Conservation (phyloP, 768 basidiomycete species). For the Suillus fuscotomentosus region DNA sequence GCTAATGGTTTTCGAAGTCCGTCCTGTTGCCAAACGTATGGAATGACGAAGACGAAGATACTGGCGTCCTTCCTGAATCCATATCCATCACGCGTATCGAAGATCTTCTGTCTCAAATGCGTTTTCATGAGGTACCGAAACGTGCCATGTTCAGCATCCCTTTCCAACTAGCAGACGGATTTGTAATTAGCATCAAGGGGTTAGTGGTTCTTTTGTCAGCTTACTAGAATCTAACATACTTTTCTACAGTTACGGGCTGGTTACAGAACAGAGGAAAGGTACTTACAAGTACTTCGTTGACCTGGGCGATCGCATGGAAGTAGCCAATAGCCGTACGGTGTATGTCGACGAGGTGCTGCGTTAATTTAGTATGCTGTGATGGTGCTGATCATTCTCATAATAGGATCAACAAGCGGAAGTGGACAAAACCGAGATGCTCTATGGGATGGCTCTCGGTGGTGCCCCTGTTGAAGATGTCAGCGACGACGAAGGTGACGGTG, state of each 20-base stretch:
- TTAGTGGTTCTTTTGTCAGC: constrained; percentile 30
- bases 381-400: constrained; percentile 7
- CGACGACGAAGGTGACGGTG: constrained; percentile 38
- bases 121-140: constrained; percentile 80
- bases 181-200: constrained; percentile 84
- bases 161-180: constrained; percentile 70
- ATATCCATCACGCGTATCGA: constrained; percentile 77
- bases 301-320: constrained; percentile 73
- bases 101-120: constrained; percentile 77
- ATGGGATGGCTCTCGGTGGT: constrained; percentile 37
- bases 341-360: constrained; percentile 68
- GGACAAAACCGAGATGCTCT: constrained; percentile 23
- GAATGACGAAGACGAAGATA: constrained; percentile 49
- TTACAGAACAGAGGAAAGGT: constrained; percentile 87
- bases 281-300: constrained; percentile 81
- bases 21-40: constrained; percentile 55
- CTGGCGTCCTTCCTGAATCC: constrained; percentile 58
- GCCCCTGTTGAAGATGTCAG: constrained; percentile 25
- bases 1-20: constrained; percentile 38
- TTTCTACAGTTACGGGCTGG: constrained; percentile 69
- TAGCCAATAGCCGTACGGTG: constrained; percentile 64
- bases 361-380: neutral
- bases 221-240: constrained; percentile 10
- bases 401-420: constrained; percentile 31
- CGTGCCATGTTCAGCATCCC: constrained; percentile 81